Percentiles rank a stretch among this genome's conserved stretches.
phyloP scores from a whole-genome alignment of 2,329 filamentous ascomycete genomes.

The Fusarium anguioides region DNA sequence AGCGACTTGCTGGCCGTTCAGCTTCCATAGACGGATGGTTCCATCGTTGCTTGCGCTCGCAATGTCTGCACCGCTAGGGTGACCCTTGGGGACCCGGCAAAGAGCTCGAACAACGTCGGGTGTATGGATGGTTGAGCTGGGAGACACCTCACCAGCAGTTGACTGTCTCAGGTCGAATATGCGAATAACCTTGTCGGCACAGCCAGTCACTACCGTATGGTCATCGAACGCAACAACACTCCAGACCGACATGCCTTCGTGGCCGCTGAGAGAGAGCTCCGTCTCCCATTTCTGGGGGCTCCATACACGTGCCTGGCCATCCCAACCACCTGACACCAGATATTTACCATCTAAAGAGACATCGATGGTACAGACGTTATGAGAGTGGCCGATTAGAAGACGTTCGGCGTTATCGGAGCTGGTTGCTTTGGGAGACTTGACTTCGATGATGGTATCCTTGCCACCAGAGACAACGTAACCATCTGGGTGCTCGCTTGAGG shows the following conservation, averaged over 20 bases:
- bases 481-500: constrained; percentile 74
- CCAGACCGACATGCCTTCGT: constrained; percentile 84
- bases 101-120: constrained; percentile 90
- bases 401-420: constrained; percentile 84
- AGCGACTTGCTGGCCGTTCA: constrained; percentile 79
- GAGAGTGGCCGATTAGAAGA: constrained; percentile 84
- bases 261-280: constrained; percentile 76
- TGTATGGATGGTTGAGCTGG: constrained; percentile 68
- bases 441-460: constrained; percentile 92
- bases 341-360: constrained; percentile 77
- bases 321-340: constrained; percentile 94
- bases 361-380: constrained; percentile 90
- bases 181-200: constrained; percentile 89
- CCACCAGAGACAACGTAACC: constrained; percentile 90
- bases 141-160: constrained; percentile 65
- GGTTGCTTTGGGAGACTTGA: constrained; percentile 75
- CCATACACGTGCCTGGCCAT: constrained; percentile 89
- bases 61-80: constrained; percentile 88
- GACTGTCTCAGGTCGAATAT: constrained; percentile 78
- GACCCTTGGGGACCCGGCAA: constrained; percentile 78
- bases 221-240: constrained; percentile 87
- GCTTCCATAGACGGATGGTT: constrained; percentile 85
- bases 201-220: constrained; percentile 86
- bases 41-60: constrained; percentile 95
- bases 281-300: constrained; percentile 85